A percentile compares a stretch with the other conserved stretches of the same genome.
Evolutionary conservation across 768 basidiomycete species (phyloP).

Genomic region (Mycena leptocephala): DNA sequence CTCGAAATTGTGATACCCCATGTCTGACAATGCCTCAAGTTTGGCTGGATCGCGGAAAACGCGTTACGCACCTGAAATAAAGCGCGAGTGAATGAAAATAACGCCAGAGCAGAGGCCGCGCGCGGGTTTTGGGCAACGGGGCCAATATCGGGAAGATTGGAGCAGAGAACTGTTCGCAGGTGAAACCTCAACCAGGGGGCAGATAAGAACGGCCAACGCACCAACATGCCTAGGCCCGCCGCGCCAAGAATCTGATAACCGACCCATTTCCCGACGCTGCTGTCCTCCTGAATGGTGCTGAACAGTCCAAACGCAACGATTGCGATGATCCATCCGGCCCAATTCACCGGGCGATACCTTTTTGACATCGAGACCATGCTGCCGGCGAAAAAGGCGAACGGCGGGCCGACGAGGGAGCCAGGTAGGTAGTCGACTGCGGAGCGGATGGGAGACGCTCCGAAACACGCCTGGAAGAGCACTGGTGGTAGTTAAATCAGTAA

Average conservation of each 20-base stretch:
- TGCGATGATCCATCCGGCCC: constrained; percentile 53
- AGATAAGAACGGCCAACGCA: not conserved
- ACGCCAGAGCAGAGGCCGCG: constrained; percentile 55
- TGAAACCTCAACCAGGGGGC: not conserved
- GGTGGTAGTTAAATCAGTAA: not conserved
- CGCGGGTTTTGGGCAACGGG: constrained; percentile 49
- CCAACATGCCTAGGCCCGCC: not conserved
- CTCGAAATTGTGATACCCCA: not conserved
- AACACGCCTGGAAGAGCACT: constrained; percentile 64
- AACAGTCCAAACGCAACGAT: constrained; percentile 57
- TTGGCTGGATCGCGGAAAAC: no score
- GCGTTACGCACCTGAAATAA: not conserved
- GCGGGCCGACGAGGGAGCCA: constrained; percentile 51
- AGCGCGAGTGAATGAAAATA: constrained; percentile 44
- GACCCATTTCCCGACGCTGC: constrained; percentile 36
- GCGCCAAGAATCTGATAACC: constrained; percentile 45
- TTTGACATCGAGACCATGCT: constrained; percentile 44
- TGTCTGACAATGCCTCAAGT: not conserved
- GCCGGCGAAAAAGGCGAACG: constrained; percentile 55
- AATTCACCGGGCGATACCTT: constrained; percentile 52
- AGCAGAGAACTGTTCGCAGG: constrained; percentile 14
- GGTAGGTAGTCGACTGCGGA: constrained; percentile 56
- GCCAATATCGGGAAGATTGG: constrained; percentile 58
- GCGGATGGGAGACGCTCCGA: constrained; percentile 51
- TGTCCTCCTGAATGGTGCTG: constrained; percentile 40